Base-by-base conservation (phyloP, 805 yeast genomes). In the Starmerella vaccinii region DNA sequence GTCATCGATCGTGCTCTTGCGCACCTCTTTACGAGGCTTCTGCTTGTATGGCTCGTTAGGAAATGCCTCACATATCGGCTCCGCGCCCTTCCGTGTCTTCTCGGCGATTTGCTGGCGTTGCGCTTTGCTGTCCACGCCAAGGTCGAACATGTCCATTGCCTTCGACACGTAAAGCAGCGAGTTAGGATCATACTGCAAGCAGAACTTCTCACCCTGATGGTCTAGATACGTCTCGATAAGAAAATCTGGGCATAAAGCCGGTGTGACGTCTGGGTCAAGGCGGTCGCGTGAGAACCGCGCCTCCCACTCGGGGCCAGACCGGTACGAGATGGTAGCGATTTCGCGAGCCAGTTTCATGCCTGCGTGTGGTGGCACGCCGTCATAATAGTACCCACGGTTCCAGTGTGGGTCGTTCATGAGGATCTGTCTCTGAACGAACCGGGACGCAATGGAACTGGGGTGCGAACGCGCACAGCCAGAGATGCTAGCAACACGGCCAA, bases 241-340 rank as follows among this genome's bases (percentile, higher is more conserved):
- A 64, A 87, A 89, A 63, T 89, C 97, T 0, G 97, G 95, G 65
- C 97, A 89, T 29, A 89, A 70, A 0, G 95, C 95, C 2, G 96
- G 95, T 13, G 82, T 76, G 54, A 72, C 73, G 1, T 78, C 69
- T 18, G 87, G 90, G 62, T 86, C 88, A 0, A 94, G 82, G 53
- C 97, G 72, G 59, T 83, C 86, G 50, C 94, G 77, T 4, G 95
- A 95, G 65, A 89, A 89, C 53, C 97, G 71, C 54, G 80, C 78
- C 65, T 89, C 97, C 97, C 97, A 89, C 67, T 89, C 97, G 1
- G 97, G 97, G 2, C 97, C 97, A 1, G 95, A 85, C 58, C 97
- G 73, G 65, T 89, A 89, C 0, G 96, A 87, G 49, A 89, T 85
- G 0, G 97, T 89, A 29, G 96, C 96, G 45, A 89, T 86, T 65